A percentile compares a stretch with the other conserved stretches of the same genome.
Conservation (phyloP, 345 rosid genomes). For the Rhodamnia argentea region DNA sequence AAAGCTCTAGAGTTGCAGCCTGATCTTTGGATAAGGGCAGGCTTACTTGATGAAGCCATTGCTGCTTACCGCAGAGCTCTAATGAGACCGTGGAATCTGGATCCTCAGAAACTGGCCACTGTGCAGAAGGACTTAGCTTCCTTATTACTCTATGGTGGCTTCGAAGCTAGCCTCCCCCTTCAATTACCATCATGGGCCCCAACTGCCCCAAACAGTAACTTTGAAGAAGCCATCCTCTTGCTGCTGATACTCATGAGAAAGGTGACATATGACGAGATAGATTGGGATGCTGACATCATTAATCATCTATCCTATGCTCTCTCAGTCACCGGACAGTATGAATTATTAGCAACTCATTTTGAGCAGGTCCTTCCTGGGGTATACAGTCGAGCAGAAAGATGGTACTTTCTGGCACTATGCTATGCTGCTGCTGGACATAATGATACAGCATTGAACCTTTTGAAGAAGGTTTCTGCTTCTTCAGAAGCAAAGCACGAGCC, state of each 20-base stretch:
- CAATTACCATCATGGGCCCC: slow-evolving; percentile 25
- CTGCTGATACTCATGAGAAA: slow-evolving; percentile 65
- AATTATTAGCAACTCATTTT: slow-evolving; percentile 55
- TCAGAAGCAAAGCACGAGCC: slow-evolving; percentile 62
- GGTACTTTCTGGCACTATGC: slow-evolving; percentile 88
- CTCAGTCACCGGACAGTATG: slow-evolving; percentile 58
- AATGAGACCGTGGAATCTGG: slow-evolving; percentile 80
- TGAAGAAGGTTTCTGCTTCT: slow-evolving; percentile 46
- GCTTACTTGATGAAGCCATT: slow-evolving; percentile 59
- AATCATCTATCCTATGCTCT: slow-evolving; percentile 74
- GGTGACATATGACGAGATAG: slow-evolving; percentile 49
- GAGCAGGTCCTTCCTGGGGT: slow-evolving; percentile 70
- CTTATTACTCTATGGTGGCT: slow-evolving; percentile 62
- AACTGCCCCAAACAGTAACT: slow-evolving; percentile 33
- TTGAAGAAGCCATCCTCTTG: slow-evolving; percentile 79
- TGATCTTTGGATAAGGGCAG: slow-evolving; percentile 56
- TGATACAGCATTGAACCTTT: slow-evolving; percentile 64
- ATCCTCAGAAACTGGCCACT: slow-evolving; percentile 55
- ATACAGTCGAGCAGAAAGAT: slow-evolving; percentile 67
- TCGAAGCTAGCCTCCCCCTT: slow-evolving; percentile 47
- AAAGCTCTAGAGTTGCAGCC: slow-evolving; percentile 83
- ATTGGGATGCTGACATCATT: slow-evolving; percentile 84
- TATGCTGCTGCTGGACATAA: slow-evolving; percentile 66
- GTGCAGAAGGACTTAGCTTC: slow-evolving; percentile 79
- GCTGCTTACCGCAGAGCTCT: slow-evolving; percentile 61